Percentiles rank a stretch among this genome's conserved stretches.
Evolutionary conservation across 495 filamentous ascomycete species (phyloP).

Genomic region (Podospora pseudoanserina): DNA sequence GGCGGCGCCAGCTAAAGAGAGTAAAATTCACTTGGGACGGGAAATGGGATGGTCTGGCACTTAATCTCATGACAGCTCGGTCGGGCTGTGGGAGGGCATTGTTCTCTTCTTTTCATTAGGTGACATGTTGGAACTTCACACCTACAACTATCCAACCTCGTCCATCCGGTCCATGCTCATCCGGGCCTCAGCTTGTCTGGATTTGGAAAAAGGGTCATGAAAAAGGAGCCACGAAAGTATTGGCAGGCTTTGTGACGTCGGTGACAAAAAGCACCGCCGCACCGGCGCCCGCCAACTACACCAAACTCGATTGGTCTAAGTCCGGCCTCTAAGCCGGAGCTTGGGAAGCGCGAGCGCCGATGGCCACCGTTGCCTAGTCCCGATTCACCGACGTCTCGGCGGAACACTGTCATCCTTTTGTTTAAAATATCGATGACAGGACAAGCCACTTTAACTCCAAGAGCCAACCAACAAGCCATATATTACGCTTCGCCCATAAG

Average conservation of each 20-base stretch:
- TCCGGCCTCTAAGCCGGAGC: background rate
- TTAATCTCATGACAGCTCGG: background rate
- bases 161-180: background rate
- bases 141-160: background rate
- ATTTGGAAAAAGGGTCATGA: background rate
- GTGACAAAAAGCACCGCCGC: background rate
- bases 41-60: too few relatives aligned
- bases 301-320: background rate
- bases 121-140: background rate
- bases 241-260: background rate
- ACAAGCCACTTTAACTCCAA: too few relatives aligned
- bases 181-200: background rate
- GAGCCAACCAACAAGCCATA: background rate
- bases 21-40: too few relatives aligned
- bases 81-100: too few relatives aligned
- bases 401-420: background rate
- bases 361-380: background rate
- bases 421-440: background rate
- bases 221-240: background rate
- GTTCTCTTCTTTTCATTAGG: background rate
- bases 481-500: background rate
- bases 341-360: background rate
- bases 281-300: background rate
- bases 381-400: background rate
- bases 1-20: background rate